Percentiles rank a stretch among this genome's conserved stretches.
Conservation (phyloP, 306 rosid species). For the Comarum palustre region DNA sequence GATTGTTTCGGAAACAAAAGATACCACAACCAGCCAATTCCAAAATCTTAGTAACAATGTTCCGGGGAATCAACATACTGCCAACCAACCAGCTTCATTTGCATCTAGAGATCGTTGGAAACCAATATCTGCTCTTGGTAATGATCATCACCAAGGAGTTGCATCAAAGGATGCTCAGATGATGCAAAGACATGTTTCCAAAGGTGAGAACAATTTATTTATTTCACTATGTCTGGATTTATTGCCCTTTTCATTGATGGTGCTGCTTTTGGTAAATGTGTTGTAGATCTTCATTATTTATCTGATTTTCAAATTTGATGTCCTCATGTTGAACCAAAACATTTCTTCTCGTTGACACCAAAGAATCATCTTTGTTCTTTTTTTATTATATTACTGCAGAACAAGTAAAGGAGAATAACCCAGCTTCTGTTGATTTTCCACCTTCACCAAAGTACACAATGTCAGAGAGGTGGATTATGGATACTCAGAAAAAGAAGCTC, state of each 20-base stretch:
- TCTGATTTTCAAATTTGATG: conserved; percentile 29
- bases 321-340: conserved; percentile 26
- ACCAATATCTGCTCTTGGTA: conserved; percentile 54
- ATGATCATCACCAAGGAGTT: conserved; percentile 43
- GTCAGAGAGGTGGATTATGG: conserved; percentile 89
- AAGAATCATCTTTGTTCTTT: conserved; percentile 29
- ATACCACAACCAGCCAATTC: conserved; percentile 50
- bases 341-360: conserved; percentile 25
- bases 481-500: conserved; percentile 70
- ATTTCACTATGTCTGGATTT: conserved; percentile 14
- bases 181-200: conserved; percentile 49
- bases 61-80: conserved; percentile 44
- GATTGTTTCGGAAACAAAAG: conserved; percentile 60
- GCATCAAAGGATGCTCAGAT: conserved; percentile 50
- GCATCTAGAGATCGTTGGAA: conserved; percentile 76
- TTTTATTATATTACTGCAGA: conserved; percentile 34
- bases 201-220: conserved; percentile 49
- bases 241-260: conserved; percentile 4
- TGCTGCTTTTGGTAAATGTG: conserved; percentile 19
- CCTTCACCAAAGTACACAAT: conserved; percentile 69
- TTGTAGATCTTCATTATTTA: conserved; percentile 31
- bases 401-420: conserved; percentile 49
- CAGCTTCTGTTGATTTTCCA: conserved; percentile 42
- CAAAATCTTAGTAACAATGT: conserved; percentile 47
- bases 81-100: conserved; percentile 45